These are phyloP conservation scores for Nicotiana benthamiana DNA, from an alignment of 257 asterid species.

Conservation along the genomic window DNA sequence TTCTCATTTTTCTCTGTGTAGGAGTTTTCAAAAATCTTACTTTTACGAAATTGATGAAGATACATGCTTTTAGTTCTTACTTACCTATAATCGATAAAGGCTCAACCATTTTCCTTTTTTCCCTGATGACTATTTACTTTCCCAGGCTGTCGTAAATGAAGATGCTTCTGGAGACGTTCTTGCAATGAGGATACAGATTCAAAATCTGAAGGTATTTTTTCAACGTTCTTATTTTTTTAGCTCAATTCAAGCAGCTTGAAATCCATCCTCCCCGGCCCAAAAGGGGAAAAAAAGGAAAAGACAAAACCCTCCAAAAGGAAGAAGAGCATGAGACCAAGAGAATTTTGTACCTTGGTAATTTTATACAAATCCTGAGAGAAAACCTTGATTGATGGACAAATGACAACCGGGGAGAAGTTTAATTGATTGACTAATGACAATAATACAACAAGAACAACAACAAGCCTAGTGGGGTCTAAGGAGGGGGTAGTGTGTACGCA, in stretches of 20 bases:
- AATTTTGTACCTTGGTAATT: not conserved
- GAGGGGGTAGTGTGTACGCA: no score
- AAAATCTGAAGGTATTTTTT: constrained; percentile 58
- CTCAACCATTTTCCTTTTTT: not conserved
- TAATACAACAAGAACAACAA: no score
- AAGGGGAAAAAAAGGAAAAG: not conserved
- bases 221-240: no score
- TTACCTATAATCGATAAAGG: not conserved
- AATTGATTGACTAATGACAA: not conserved
- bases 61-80: not conserved
- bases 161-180: constrained; percentile 84
- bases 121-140: constrained; percentile 7
- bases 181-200: constrained; percentile 74
- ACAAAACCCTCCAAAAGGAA: not conserved
- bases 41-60: not conserved
- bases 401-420: not conserved
- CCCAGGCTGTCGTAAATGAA: constrained; percentile 75
- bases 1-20: not conserved
- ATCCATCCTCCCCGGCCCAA: not conserved
- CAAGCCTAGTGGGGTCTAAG: no score
- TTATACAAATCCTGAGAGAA: not conserved
- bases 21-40: not conserved
- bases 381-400: constrained; percentile 2
- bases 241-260: not conserved
- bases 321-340: not conserved